Percentiles rank a stretch among this genome's conserved stretches.
Evolutionary conservation across 176 grass and related monocot genomes (phyloP).

Genomic region (Rhynchospora breviuscula): DNA sequence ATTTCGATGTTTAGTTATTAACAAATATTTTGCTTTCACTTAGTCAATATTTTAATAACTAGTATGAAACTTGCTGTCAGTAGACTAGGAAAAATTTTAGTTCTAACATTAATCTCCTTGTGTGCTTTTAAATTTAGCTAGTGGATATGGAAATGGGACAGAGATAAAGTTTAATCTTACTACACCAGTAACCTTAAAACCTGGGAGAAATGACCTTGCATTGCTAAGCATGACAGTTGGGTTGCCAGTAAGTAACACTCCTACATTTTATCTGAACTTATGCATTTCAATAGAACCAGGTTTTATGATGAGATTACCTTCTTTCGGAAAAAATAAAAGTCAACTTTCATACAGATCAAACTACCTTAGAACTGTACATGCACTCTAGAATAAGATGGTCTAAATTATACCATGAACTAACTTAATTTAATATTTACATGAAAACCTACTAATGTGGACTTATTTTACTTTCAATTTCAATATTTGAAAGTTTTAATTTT

Average conservation of each 20-base stretch:
- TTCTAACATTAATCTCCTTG: background rate
- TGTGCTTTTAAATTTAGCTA: slow-evolving; percentile 36
- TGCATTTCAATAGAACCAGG: background rate
- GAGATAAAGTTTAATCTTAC: slow-evolving; percentile 53
- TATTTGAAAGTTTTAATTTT: background rate
- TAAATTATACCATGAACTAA: background rate
- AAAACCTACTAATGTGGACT: background rate
- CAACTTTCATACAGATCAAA: background rate
- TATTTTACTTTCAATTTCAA: background rate
- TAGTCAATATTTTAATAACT: background rate
- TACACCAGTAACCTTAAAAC: slow-evolving; percentile 46
- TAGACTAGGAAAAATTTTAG: background rate
- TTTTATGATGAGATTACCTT: background rate
- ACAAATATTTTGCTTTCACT: background rate
- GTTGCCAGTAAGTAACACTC: slow-evolving; percentile 59
- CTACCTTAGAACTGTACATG: background rate
- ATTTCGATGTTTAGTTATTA: background rate
- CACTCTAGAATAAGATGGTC: background rate
- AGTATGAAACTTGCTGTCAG: background rate
- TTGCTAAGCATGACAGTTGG: slow-evolving; percentile 90
- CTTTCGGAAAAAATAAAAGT: background rate
- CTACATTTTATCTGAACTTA: background rate
- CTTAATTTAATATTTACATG: slow-evolving; percentile 7
- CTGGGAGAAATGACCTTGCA: slow-evolving; percentile 74
- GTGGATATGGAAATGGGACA: slow-evolving; percentile 66